These are phyloP conservation scores for Solanum hybrid DNA, from an alignment of 305 asterid genomes.

Conservation along the genomic window DNA sequence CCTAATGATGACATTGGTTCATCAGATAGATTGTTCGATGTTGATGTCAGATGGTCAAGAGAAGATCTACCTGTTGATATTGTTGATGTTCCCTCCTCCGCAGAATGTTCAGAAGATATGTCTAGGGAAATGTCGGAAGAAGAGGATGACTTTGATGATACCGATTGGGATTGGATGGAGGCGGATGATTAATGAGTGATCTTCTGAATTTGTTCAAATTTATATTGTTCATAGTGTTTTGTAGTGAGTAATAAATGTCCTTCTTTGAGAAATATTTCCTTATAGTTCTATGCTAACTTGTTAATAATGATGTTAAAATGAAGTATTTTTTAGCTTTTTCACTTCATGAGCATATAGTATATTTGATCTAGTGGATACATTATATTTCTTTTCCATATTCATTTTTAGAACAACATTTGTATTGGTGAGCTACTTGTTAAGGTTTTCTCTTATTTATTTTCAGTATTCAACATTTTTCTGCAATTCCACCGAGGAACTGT, in stretches of 20 bases:
- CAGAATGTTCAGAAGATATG: background rate
- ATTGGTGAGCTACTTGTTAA: too few relatives aligned
- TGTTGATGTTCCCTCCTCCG: background rate
- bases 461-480: too few relatives aligned
- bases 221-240: background rate
- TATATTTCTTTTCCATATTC: too few relatives aligned
- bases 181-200: background rate
- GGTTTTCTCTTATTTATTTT: too few relatives aligned
- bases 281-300: background rate
- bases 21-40: background rate
- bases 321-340: too few relatives aligned
- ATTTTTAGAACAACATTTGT: too few relatives aligned
- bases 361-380: too few relatives aligned
- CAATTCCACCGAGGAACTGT: too few relatives aligned
- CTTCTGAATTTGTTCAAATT: background rate
- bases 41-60: background rate
- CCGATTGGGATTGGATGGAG: background rate
- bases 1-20: background rate
- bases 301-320: background rate
- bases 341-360: too few relatives aligned
- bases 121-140: background rate
- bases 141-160: background rate
- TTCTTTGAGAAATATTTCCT: too few relatives aligned
- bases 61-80: background rate
- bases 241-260: background rate